These are phyloP conservation scores for Schizochytrium sp. DNA, from an alignment of 108 stramenopile genomes.

Conservation along the genomic window DNA sequence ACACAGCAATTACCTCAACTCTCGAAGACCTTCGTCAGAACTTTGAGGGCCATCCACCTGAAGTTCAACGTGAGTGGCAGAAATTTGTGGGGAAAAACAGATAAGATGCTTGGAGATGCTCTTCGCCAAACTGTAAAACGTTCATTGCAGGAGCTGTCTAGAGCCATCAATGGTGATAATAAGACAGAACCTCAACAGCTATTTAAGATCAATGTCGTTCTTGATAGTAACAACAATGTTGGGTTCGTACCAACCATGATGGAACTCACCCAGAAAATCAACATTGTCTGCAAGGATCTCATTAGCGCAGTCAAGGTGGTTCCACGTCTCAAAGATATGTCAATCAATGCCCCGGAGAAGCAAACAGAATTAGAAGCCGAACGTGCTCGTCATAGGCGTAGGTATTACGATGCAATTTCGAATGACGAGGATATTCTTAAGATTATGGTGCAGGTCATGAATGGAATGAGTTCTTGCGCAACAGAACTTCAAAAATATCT, in stretches of 20 bases:
- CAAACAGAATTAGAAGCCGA: not conserved
- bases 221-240: slow-evolving; percentile 71
- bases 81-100: slow-evolving; percentile 67
- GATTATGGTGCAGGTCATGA: slow-evolving; percentile 79
- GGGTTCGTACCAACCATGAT: slow-evolving; percentile 79
- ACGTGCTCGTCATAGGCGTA: slow-evolving; percentile 30
- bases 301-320: slow-evolving; percentile 72
- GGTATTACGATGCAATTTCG: slow-evolving; percentile 75
- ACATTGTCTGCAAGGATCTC: slow-evolving; percentile 78
- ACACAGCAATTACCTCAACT: slow-evolving; percentile 66
- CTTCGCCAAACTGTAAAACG: slow-evolving; percentile 77
- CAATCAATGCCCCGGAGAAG: not conserved
- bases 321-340: slow-evolving; percentile 71
- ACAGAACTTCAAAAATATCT: slow-evolving; percentile 78
- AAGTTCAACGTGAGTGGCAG: slow-evolving; percentile 78
- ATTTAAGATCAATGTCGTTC: slow-evolving; percentile 74
- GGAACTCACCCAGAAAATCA: slow-evolving; percentile 76
- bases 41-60: slow-evolving; percentile 75
- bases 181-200: slow-evolving; percentile 78
- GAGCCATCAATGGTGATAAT: slow-evolving; percentile 79
- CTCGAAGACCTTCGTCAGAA: slow-evolving; percentile 72
- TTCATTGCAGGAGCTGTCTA: slow-evolving; percentile 74
- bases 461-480: slow-evolving; percentile 76
- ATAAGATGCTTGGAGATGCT: slow-evolving; percentile 69
- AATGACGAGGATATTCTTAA: slow-evolving; percentile 78